phyloP scores from a whole-genome alignment of 2,329 filamentous ascomycete genomes.

The Zasmidium citrigriseum region DNA sequence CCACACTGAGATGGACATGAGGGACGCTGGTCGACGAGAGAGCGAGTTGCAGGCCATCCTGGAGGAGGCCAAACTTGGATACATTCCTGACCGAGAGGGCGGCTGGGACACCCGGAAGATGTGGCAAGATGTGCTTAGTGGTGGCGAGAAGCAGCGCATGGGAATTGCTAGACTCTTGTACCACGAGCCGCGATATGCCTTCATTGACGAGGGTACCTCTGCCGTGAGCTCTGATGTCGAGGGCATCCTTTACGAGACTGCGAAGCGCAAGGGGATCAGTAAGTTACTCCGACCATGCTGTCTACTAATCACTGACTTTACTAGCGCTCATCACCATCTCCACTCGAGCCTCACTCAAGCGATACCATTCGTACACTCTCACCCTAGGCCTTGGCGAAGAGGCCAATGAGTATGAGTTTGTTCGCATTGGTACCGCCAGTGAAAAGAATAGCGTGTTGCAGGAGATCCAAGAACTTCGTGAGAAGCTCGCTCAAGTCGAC shows the following conservation, averaged over 20 bases:
- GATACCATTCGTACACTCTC: constrained; percentile 92
- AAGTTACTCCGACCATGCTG: constrained; percentile 43
- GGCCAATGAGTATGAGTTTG: constrained; percentile 88
- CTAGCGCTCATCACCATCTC: constrained; percentile 90
- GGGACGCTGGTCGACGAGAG: constrained; percentile 74
- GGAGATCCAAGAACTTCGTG: constrained; percentile 81
- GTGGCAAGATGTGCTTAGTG: constrained; percentile 97
- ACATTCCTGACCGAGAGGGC: constrained; percentile 87
- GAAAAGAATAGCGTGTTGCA: constrained; percentile 94
- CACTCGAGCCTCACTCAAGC: constrained; percentile 89
- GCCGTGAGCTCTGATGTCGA: constrained; percentile 95
- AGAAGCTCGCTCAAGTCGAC: constrained; percentile 77
- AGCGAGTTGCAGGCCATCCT: constrained; percentile 75
- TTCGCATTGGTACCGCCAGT: constrained; percentile 87
- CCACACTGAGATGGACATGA: constrained; percentile 93
- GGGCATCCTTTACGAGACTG: constrained; percentile 86
- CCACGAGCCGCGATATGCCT: constrained; percentile 90
- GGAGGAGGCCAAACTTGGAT: constrained; percentile 81
- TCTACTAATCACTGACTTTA: background rate
- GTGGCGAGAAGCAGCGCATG: constrained; percentile 96
- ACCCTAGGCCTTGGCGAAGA: constrained; percentile 77
- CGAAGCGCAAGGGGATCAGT: constrained; percentile 93
- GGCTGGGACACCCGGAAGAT: constrained; percentile 97
- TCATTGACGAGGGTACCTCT: constrained; percentile 93
- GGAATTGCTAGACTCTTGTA: constrained; percentile 87